These are phyloP conservation scores for Sporothrix inflata DNA, from an alignment of 2,329 filamentous ascomycete genomes.

Conservation along the genomic window DNA sequence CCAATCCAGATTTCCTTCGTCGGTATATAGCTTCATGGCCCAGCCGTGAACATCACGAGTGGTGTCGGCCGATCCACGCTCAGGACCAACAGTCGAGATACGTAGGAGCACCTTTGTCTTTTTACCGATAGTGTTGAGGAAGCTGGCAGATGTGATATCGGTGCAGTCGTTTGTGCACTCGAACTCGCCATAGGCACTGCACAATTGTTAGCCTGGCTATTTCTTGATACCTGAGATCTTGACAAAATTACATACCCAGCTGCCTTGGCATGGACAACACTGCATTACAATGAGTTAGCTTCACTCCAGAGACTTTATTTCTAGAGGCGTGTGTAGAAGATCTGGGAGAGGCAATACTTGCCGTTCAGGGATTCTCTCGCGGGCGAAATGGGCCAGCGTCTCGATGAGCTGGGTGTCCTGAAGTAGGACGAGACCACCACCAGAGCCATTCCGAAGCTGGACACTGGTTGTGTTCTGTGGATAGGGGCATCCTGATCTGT, in stretches of 20 bases:
- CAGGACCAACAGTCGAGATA: constrained; percentile 76
- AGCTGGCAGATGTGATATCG: constrained; percentile 29
- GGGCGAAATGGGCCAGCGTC: constrained; percentile 58
- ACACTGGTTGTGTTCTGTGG: constrained; percentile 1
- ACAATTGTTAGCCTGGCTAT: background rate
- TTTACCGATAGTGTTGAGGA: constrained; percentile 34
- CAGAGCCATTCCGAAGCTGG: constrained; percentile 22
- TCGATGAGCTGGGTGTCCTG: constrained; percentile 70
- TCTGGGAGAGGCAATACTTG: background rate
- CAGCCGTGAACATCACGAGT: constrained; percentile 79
- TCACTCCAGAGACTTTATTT: background rate
- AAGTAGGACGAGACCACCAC: constrained; percentile 60
- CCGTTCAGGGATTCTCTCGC: constrained; percentile 38
- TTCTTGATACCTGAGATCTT: constrained; percentile 1
- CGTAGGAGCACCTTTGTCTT: constrained; percentile 67
- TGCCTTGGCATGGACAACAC: constrained; percentile 38
- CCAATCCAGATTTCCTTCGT: constrained; percentile 74
- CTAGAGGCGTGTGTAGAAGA: background rate
- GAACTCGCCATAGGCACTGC: constrained; percentile 36
- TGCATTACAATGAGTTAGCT: background rate
- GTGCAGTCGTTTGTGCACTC: constrained; percentile 35
- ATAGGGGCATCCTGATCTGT: constrained; percentile 9
- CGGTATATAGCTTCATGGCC: constrained; percentile 73
- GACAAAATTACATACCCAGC: constrained; percentile 29
- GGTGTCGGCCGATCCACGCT: constrained; percentile 73